Evolutionary conservation across 345 rosid genomes (phyloP), one percentile per base, ranked within the genome.

Genomic region (Trapa incisa): DNA sequence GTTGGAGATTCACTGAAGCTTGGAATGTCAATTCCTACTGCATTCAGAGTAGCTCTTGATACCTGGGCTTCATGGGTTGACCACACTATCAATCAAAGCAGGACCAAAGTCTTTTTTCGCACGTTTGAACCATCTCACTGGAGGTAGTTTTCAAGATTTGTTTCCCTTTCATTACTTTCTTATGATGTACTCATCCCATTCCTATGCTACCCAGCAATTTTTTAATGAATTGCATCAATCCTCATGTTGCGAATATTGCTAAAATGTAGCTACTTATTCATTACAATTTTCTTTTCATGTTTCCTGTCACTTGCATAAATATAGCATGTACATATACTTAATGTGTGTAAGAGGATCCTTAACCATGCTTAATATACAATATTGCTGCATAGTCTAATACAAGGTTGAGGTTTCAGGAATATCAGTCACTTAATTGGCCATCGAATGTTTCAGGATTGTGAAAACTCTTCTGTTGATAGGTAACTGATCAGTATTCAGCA

Each of bases 31-130:
- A 91, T 89, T 73, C 86, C 87, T 78, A 36, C 85, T 64, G 97
- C 93, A 14, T 91, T 79, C 78, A 80, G 73, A 80, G 72, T 82
- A 47, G 96, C 97, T 48, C 73, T 91, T 57, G 85, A 72, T 50
- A 87, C 96, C n/a, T 91, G 97, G 97, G 86, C 87, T 70, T 84
- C 91, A 15, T 91, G 97, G 97, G 80, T 84, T 32, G 80, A 83
- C 73, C 78, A 67, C 16, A 70, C 61, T 32, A 76, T 91, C 33
- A 77, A 91, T 72, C 76, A 75, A 47, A 85, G 79, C 65, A 89
- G 78, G 77, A 91, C 97, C 0, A 81, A 66, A 0, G 85, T 91
- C 57, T 76, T 91, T 76, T 83, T 91, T 72, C 85, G 97, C 64
- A 85, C 96, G 41, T 89, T 84, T 61, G 97, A 91, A 79, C 91